phyloP scores from a whole-genome alignment of 768 basidiomycete species.

The Lactarius psammicola region DNA sequence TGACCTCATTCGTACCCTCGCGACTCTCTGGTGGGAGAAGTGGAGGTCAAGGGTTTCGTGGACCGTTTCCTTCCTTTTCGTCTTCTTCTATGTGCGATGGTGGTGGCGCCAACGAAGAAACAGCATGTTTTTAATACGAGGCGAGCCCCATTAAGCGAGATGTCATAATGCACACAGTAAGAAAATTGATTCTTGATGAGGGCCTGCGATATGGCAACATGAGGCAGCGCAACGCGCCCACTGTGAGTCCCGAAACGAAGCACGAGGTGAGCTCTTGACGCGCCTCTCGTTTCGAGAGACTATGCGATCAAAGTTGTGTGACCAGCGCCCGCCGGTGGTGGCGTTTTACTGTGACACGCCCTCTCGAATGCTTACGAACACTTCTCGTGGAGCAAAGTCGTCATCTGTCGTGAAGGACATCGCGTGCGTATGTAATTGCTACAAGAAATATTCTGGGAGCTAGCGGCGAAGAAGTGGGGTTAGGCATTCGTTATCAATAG shows the following conservation, averaged over 20 bases:
- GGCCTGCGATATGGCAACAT: conserved; percentile 16
- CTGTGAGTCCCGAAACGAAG: conserved; percentile 8
- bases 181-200: conserved; percentile 19
- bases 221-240: conserved; percentile 11
- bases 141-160: conserved; percentile 13
- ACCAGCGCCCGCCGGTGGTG: conserved; percentile 8
- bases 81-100: conserved; percentile 32
- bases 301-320: conserved; percentile 2
- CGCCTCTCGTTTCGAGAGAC: conserved; percentile 12
- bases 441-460: conserved; percentile 82
- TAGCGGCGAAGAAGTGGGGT: conserved; percentile 34
- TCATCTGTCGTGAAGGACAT: conserved; percentile 26
- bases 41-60: conserved; percentile 41
- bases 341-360: conserved; percentile 12
- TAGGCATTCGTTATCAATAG: conserved; percentile 5
- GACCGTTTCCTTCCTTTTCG: conserved; percentile 36
- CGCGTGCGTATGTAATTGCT: conserved; percentile 26
- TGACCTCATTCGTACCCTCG: conserved; percentile 63
- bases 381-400: conserved; percentile 20
- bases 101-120: conserved; percentile 26
- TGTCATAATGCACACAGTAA: conserved; percentile 18
- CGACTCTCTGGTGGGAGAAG: conserved; percentile 61
- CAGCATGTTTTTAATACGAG: conserved; percentile 23
- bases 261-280: not conserved
- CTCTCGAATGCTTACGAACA: conserved; percentile 21